Conservation (phyloP, 2,329 filamentous ascomycete genomes). For the Claviceps arundinis region DNA sequence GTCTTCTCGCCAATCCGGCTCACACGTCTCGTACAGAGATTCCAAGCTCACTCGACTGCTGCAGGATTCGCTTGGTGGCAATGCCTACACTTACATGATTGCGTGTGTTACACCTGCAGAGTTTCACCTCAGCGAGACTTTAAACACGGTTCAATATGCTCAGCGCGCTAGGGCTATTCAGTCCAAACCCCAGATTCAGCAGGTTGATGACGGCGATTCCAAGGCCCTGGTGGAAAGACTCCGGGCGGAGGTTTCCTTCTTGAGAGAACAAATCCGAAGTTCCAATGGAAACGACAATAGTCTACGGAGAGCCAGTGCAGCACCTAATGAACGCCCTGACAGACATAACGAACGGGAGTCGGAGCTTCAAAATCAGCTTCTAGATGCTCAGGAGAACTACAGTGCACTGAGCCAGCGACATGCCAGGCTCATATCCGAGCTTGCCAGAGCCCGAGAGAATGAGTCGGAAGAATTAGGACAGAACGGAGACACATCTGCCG, state of each 20-base stretch:
- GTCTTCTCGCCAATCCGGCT: constrained; percentile 73
- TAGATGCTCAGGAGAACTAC: constrained; percentile 93
- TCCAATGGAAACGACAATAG: constrained; percentile 50
- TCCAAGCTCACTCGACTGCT: constrained; percentile 91
- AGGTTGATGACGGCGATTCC: constrained; percentile 86
- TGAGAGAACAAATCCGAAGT: constrained; percentile 85
- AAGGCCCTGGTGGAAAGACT: constrained; percentile 86
- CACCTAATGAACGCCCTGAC: constrained; percentile 58
- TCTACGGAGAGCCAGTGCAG: constrained; percentile 37
- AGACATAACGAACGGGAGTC: constrained; percentile 72
- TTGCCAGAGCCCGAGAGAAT: constrained; percentile 71
- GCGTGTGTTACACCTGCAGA: constrained; percentile 94
- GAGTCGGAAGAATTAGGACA: constrained; percentile 45
- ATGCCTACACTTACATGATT: constrained; percentile 99
- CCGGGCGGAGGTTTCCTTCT: constrained; percentile 83
- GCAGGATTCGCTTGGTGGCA: constrained; percentile 92
- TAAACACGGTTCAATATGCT: constrained; percentile 96
- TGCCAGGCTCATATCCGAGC: constrained; percentile 87
- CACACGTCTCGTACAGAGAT: constrained; percentile 94
- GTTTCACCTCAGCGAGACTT: constrained; percentile 92
- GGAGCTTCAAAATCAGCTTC: constrained; percentile 83
- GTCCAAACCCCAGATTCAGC: constrained; percentile 92
- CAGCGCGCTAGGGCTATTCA: constrained; percentile 93
- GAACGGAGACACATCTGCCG: constrained; percentile 48
- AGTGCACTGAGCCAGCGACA: constrained; percentile 81